Evolutionary conservation across 345 rosid species (phyloP).

Genomic region (Anastatica hierochuntica): DNA sequence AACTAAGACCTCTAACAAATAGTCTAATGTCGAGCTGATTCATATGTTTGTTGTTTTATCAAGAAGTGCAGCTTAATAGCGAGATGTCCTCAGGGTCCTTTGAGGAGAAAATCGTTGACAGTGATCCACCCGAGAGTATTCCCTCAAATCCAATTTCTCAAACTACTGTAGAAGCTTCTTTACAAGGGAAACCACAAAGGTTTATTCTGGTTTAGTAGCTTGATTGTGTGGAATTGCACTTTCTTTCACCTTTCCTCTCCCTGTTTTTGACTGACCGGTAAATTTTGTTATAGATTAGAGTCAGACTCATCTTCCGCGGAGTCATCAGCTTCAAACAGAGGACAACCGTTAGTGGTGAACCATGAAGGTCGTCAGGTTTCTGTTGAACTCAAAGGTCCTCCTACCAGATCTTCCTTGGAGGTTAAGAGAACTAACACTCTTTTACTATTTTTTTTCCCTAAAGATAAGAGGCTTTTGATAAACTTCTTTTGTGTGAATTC

Average conservation of each 20-base stretch:
- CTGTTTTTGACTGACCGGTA: conserved; percentile 18
- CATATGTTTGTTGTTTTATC: conserved; percentile 24
- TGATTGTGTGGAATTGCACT: background rate
- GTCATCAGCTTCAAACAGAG: conserved; percentile 23
- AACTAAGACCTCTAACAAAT: conserved; percentile 1
- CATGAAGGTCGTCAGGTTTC: conserved; percentile 25
- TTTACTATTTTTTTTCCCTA: background rate
- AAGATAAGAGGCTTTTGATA: conserved; percentile 2
- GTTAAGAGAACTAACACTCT: conserved; percentile 32
- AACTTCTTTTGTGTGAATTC: conserved; percentile 15
- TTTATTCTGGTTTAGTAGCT: conserved; percentile 10
- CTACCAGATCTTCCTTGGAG: conserved; percentile 40
- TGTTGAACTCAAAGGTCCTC: conserved; percentile 30
- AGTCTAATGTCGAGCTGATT: conserved; percentile 11
- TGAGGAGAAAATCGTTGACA: conserved; percentile 21
- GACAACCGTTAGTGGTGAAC: conserved; percentile 18
- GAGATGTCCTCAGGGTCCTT: conserved; percentile 18
- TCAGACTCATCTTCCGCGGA: conserved; percentile 35
- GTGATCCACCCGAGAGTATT: conserved; percentile 21
- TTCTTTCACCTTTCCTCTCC: background rate
- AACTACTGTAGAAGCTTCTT: conserved; percentile 28
- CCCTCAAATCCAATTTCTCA: conserved; percentile 23
- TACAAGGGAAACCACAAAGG: conserved; percentile 71
- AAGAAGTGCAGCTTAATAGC: conserved; percentile 52
- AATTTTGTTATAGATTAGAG: conserved; percentile 49